Evolutionary conservation across 495 filamentous ascomycete species (phyloP).

Genomic region (Bacidia rubella): DNA sequence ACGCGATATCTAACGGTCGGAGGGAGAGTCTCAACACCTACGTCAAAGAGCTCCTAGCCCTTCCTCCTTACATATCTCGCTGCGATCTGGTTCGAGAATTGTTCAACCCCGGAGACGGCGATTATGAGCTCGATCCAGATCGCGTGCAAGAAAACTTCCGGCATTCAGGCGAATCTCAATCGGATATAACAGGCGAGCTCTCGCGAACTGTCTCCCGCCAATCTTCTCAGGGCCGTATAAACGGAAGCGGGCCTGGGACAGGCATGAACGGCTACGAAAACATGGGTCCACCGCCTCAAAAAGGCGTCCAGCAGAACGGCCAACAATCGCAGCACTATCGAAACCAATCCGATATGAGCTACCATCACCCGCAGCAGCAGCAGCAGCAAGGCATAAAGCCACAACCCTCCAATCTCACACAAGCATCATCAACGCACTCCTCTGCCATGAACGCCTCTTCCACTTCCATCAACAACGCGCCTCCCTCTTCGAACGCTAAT

Average conservation of each 20-base stretch:
- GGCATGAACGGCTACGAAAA: constrained; percentile 34
- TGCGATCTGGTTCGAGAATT: constrained; percentile 75
- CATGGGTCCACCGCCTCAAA: constrained; percentile 36
- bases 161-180: constrained; percentile 56
- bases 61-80: constrained; percentile 70
- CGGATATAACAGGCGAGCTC: constrained; percentile 38
- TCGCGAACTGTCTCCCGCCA: constrained; percentile 52
- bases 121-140: constrained; percentile 77
- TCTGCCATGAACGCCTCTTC: constrained; percentile 27
- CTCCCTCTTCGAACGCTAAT: not conserved
- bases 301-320: constrained; percentile 43
- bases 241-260: constrained; percentile 19
- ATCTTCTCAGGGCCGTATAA: constrained; percentile 60
- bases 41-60: constrained; percentile 74
- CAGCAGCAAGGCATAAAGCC: constrained; percentile 39
- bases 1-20: constrained; percentile 86
- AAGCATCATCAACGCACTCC: constrained; percentile 44
- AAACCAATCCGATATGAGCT: constrained; percentile 28
- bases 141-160: constrained; percentile 54
- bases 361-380: constrained; percentile 14
- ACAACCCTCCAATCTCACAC: constrained; percentile 60
- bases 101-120: constrained; percentile 78
- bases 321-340: constrained; percentile 24
- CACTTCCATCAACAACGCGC: constrained; percentile 16
- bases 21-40: constrained; percentile 88